Evolutionary conservation across 2,329 filamentous ascomycete species (phyloP).

Genomic region (Fusarium staphyleae): DNA sequence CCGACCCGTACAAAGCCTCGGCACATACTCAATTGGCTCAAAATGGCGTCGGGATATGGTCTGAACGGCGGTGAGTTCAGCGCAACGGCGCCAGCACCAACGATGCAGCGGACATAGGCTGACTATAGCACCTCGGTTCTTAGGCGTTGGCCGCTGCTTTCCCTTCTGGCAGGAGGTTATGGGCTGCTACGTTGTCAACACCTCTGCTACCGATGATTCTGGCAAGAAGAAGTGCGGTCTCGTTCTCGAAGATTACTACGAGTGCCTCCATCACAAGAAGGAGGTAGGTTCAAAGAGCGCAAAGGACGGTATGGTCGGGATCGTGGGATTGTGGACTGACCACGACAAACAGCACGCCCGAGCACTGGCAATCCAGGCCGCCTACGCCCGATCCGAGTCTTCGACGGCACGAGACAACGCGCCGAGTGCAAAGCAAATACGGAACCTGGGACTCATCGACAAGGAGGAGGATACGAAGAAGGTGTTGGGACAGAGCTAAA

Average conservation of each 20-base stretch:
- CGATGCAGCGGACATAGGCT: slow-evolving; percentile 24
- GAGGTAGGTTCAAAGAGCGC: slow-evolving; percentile 70
- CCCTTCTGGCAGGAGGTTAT: slow-evolving; percentile 99
- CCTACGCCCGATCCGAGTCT: slow-evolving; percentile 81
- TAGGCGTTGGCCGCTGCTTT: slow-evolving; percentile 83
- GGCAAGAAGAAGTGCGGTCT: slow-evolving; percentile 89
- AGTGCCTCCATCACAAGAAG: slow-evolving; percentile 98
- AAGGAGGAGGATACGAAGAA: slow-evolving; percentile 82
- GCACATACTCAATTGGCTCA: slow-evolving; percentile 44
- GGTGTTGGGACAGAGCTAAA: slow-evolving; percentile 53
- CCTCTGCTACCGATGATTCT: slow-evolving; percentile 75
- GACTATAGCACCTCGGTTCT: slow-evolving; percentile 27
- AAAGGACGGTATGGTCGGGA: not conserved
- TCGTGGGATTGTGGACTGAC: slow-evolving; percentile 20
- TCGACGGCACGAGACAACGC: slow-evolving; percentile 79
- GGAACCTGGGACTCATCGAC: slow-evolving; percentile 82
- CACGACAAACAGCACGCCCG: slow-evolving; percentile 71
- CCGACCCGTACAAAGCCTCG: slow-evolving; percentile 37
- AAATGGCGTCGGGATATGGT: slow-evolving; percentile 84
- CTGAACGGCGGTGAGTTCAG: slow-evolving; percentile 74
- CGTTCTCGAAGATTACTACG: slow-evolving; percentile 94
- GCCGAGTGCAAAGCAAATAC: slow-evolving; percentile 84
- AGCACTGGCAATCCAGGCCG: slow-evolving; percentile 78
- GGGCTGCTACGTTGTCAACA: slow-evolving; percentile 97
- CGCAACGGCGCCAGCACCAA: not conserved